Evolutionary conservation across 1,139 yeast genomes (phyloP).

Genomic region (Debaryomycetaceae sp.): DNA sequence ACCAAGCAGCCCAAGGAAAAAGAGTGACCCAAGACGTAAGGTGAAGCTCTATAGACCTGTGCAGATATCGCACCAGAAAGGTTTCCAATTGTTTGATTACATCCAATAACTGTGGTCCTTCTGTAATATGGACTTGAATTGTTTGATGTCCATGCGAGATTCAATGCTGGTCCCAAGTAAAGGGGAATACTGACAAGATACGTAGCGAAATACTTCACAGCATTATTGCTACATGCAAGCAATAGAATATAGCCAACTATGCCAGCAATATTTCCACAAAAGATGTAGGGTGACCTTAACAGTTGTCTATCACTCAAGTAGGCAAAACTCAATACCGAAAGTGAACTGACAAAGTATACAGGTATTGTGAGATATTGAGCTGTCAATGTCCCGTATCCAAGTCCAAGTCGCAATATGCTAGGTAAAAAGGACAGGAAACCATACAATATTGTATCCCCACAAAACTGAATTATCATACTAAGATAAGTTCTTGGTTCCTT

Average conservation of each 20-base stretch:
- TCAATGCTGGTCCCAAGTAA: constrained; percentile 39
- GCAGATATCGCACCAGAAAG: constrained; percentile 46
- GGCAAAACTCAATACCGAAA: constrained; percentile 34
- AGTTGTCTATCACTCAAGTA: constrained; percentile 33
- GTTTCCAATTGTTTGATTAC: constrained; percentile 43
- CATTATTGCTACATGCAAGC: constrained; percentile 20
- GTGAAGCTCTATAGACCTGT: constrained; percentile 36
- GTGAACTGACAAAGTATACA: constrained; percentile 41
- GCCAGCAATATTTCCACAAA: constrained; percentile 22
- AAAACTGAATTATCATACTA: constrained; percentile 41
- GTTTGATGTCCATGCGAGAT: constrained; percentile 44
- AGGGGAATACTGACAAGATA: constrained; percentile 38
- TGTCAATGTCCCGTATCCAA: constrained; percentile 40
- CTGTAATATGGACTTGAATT: constrained; percentile 44
- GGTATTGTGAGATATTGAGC: constrained; percentile 52
- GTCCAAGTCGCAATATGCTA: constrained; percentile 33
- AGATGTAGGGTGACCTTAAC: constrained; percentile 16
- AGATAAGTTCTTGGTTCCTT: constrained; percentile 37
- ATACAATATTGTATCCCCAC: constrained; percentile 43
- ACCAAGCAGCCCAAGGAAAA: constrained; percentile 29
- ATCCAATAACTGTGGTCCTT: constrained; percentile 43
- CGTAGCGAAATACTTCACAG: constrained; percentile 47
- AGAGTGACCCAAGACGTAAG: constrained; percentile 33
- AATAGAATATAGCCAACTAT: constrained; percentile 38
- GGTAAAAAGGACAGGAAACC: constrained; percentile 51